A percentile compares a stretch with the other conserved stretches of the same genome.
Conservation (phyloP, 2,329 filamentous ascomycete genomes). For the Myriosclerotinia curreyana region DNA sequence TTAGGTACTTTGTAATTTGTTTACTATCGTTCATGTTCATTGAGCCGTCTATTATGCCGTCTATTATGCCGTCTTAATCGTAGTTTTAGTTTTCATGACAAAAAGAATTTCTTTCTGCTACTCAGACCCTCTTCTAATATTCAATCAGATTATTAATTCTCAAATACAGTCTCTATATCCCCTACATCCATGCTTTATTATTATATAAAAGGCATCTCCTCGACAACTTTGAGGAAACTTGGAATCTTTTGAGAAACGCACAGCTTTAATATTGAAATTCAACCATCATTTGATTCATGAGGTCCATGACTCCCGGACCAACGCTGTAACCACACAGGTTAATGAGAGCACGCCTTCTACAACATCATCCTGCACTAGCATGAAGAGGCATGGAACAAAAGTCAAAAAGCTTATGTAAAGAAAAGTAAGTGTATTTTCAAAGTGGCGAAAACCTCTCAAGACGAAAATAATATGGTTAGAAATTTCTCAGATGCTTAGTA, state of each 20-base stretch:
- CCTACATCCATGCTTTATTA: background rate
- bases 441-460: background rate
- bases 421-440: too few species aligned
- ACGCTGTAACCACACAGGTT: too few species aligned
- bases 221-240: background rate
- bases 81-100: too few species aligned
- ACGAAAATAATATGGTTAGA: accelerated
- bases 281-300: background rate
- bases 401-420: background rate
- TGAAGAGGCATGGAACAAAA: background rate
- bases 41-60: too few species aligned
- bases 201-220: background rate
- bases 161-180: background rate
- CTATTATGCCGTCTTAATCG: too few species aligned
- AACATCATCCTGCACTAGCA: too few species aligned
- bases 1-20: too few species aligned
- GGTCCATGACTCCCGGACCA: background rate
- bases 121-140: too few species aligned
- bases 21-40: too few species aligned
- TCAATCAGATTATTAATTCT: background rate
- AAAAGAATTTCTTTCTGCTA: too few species aligned
- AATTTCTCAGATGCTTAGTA: accelerated
- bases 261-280: background rate
- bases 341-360: too few species aligned
- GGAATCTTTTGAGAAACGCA: background rate